phyloP scores from a whole-genome alignment of 345 rosid genomes.

The Conringia planisiliqua region DNA sequence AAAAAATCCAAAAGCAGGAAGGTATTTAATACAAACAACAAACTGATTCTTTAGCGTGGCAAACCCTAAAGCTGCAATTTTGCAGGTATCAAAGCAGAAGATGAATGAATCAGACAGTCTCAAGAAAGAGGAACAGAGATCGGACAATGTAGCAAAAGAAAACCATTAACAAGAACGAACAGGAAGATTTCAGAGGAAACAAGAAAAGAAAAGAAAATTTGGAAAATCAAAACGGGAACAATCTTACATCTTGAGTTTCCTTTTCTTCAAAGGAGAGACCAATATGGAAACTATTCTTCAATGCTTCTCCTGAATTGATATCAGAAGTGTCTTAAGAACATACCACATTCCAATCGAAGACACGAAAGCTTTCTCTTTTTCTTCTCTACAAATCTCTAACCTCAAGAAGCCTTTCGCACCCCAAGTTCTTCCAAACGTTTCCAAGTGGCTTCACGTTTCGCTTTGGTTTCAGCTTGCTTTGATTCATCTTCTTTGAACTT shows the following conservation, averaged over 20 bases:
- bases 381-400: constrained; percentile 18
- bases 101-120: constrained; percentile 29
- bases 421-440: constrained; percentile 65
- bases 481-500: constrained; percentile 57
- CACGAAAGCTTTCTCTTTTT: constrained; percentile 1
- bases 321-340: constrained; percentile 17
- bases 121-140: constrained; percentile 7
- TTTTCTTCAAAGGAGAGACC: constrained; percentile 6
- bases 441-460: constrained; percentile 62
- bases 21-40: constrained; percentile 26
- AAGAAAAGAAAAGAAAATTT: neutral
- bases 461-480: constrained; percentile 39
- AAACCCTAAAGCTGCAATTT: constrained; percentile 18
- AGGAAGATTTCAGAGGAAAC: constrained; percentile 15
- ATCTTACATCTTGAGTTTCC: constrained; percentile 32
- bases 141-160: constrained; percentile 11
- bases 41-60: constrained; percentile 8
- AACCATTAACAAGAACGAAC: constrained; percentile 19
- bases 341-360: constrained; percentile 7
- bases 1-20: neutral
- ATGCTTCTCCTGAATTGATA: constrained; percentile 15
- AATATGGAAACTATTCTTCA: constrained; percentile 14
- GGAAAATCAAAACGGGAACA: constrained; percentile 20
- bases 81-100: constrained; percentile 24
- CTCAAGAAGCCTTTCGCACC: constrained; percentile 19